A percentile compares a stretch with the other conserved stretches of the same genome.
Conservation (phyloP, 305 asterid genomes). For the Solanum hybrid region DNA sequence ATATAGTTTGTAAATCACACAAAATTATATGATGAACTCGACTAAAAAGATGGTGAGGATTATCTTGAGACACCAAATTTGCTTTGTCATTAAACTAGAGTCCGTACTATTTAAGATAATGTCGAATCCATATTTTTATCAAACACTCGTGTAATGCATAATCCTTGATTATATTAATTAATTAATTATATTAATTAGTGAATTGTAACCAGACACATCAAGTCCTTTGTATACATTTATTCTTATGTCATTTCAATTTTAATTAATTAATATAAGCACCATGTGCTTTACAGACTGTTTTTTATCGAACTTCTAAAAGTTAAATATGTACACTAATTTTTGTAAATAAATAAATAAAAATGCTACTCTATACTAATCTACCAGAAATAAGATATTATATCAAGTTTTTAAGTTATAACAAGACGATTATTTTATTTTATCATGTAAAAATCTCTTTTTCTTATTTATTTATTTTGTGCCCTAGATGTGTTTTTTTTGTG, state of each 20-base stretch:
- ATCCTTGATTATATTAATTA: background rate
- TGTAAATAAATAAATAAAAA: background rate
- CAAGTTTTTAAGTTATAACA: background rate
- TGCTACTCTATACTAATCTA: background rate
- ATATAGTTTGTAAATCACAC: background rate
- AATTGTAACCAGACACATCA: background rate
- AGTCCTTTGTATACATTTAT: background rate
- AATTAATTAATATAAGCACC: slow-evolving; percentile 9
- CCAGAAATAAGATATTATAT: background rate
- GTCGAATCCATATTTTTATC: background rate
- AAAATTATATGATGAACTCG: background rate
- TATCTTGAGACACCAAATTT: background rate
- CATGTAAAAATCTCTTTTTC: background rate
- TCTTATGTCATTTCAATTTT: background rate
- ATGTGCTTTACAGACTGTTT: slow-evolving; percentile 20
- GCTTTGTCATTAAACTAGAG: background rate
- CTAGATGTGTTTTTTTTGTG: background rate
- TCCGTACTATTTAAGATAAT: background rate
- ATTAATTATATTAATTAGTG: background rate
- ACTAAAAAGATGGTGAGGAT: background rate
- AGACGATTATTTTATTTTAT: no score
- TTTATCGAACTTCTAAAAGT: background rate
- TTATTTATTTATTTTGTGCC: no score
- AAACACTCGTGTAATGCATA: background rate
- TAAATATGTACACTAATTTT: background rate